Evolutionary conservation across 495 filamentous ascomycete species (phyloP), one percentile per base, ranked within the genome.

Genomic region (Podospora conica): DNA sequence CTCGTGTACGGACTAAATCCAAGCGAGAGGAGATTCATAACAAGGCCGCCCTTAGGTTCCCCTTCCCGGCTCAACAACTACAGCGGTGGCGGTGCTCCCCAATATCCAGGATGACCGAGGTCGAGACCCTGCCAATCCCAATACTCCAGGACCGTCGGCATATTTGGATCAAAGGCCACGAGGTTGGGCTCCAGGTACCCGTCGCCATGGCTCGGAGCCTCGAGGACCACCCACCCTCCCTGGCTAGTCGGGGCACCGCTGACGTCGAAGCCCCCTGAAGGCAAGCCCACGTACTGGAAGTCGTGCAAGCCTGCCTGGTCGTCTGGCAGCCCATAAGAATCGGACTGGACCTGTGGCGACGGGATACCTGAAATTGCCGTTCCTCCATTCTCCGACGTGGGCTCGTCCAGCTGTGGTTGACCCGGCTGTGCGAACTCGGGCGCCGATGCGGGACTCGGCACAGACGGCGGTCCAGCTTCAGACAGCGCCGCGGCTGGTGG

Each of bases 81-180:
- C 21, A 12, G 63, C 20, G 63, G 21, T 8, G 57, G 54, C 11
- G 53, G 55, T 3, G 20, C 31, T 4, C 24, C 60, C 72, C 72
- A 75, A 9, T 67, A 60, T 25, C 58, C 63, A 15, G 74, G 72
- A 15, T 68, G 33, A n/a, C 68, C 72, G 21, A 74, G 63, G n/a
- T 65, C 63, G 2, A 74, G 70, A 0, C 21, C 40, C 29, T 70
- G 60, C 68, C 72, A 75, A 10, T 71, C 70, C 74, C 74, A 75
- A 48, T 70, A 70, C 15, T 68, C 57, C 20, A 75, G 64, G 8
- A 73, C 58, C 2, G 58, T 53, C 18, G 72, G 72, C 31, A 65
- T 55, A 9, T 40, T 40, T 23, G 55, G 56, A 28, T 69, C 66
- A 18, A 68, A 68, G 6, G 21, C 62, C 4, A 29, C 29, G 4